Evolutionary conservation across 768 basidiomycete species (phyloP).

Genomic region (Termitomyces sp.): DNA sequence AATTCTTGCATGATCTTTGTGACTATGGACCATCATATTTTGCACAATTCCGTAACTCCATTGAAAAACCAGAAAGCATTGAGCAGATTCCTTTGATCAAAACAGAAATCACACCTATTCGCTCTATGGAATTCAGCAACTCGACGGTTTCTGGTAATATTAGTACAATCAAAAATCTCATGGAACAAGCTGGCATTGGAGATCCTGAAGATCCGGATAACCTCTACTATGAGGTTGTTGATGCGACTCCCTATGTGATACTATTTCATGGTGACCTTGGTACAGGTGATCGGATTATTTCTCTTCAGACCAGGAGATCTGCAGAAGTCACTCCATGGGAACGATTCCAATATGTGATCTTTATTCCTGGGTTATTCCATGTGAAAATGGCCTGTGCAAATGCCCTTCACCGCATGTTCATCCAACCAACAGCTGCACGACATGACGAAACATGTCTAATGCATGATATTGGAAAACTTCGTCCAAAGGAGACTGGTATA

Average conservation of each 20-base stretch:
- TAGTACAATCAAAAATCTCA: neutral
- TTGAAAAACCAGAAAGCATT: constrained; percentile 9
- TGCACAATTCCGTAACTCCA: constrained; percentile 1
- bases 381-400: constrained; percentile 27
- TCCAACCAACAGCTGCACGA: constrained; percentile 9
- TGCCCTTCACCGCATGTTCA: constrained; percentile 20
- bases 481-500: constrained; percentile 28
- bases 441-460: neutral
- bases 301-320: neutral
- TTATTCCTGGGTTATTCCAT: constrained; percentile 27
- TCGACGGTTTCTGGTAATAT: constrained; percentile 15
- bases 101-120: constrained; percentile 6
- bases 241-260: neutral
- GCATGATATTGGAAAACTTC: constrained; percentile 8
- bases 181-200: neutral
- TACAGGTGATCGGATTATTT: neutral
- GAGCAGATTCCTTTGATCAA: constrained; percentile 15
- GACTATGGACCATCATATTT: neutral
- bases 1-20: neutral
- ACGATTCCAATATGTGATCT: constrained; percentile 1
- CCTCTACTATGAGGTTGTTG: constrained; percentile 2
- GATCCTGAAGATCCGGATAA: neutral
- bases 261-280: neutral
- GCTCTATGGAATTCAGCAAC: too few relatives aligned
- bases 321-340: too few relatives aligned